phyloP scores from a whole-genome alignment of 257 asterid species.

The Jacaranda copaia region DNA sequence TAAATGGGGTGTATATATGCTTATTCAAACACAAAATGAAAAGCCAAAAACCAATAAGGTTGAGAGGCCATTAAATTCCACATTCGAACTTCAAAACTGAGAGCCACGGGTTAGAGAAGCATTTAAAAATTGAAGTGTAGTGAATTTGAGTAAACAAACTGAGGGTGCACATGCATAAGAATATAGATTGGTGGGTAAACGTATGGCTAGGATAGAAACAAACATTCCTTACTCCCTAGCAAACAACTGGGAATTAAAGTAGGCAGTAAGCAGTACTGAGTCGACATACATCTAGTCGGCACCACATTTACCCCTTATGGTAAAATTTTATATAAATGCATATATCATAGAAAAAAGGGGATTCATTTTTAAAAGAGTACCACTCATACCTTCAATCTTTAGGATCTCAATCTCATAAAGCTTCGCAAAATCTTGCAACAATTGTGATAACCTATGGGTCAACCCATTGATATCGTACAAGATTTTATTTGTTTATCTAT shows the following conservation, averaged over 20 bases:
- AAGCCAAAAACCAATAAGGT: no score
- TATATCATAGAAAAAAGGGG: no score
- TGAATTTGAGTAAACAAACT: background rate
- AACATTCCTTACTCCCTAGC: no score
- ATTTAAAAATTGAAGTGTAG: background rate
- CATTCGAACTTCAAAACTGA: no score
- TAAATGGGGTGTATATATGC: no score
- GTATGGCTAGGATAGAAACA: no score
- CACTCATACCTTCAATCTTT: constrained; percentile 40
- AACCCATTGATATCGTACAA: background rate
- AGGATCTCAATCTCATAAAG: background rate
- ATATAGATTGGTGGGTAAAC: constrained; percentile 16
- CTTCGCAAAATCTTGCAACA: background rate
- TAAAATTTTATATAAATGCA: background rate
- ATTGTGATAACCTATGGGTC: background rate
- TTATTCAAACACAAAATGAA: no score
- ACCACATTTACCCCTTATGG: no score
- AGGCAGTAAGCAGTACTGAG: background rate
- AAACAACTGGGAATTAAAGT: constrained; percentile 37
- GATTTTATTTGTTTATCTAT: no score
- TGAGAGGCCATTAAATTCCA: no score
- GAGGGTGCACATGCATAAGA: constrained; percentile 9
- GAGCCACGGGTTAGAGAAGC: background rate
- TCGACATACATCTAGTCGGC: constrained; percentile 29
- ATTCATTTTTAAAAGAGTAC: no score